Evolutionary conservation across 805 yeast species (phyloP).

Genomic region (Candida ficus): DNA sequence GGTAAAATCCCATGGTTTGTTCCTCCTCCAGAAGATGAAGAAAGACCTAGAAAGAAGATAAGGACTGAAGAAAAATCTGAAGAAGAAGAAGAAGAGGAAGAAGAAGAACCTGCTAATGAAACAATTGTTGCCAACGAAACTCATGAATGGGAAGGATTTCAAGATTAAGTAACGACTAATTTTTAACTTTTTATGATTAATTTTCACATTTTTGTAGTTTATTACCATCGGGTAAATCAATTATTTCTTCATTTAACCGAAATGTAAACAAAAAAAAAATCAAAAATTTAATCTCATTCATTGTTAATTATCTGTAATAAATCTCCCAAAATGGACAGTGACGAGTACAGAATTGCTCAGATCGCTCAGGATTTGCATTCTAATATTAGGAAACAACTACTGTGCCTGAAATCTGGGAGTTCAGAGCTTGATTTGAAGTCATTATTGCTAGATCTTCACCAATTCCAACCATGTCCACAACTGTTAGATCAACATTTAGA

Average conservation of each 20-base stretch:
- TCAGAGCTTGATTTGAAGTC: background rate
- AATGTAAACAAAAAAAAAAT: slow-evolving; percentile 3
- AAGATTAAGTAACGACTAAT: slow-evolving; percentile 3
- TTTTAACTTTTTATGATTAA: background rate
- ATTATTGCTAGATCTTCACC: slow-evolving; percentile 31
- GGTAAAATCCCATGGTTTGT: slow-evolving; percentile 98
- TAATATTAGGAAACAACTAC: slow-evolving; percentile 9
- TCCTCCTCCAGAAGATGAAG: slow-evolving; percentile 80
- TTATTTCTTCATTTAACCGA: slow-evolving; percentile 1
- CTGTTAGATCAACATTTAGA: slow-evolving; percentile 40
- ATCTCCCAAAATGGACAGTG: slow-evolving; percentile 26
- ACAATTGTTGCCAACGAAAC: slow-evolving; percentile 8
- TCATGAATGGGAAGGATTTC: slow-evolving; percentile 12
- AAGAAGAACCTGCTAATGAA: slow-evolving; percentile 7
- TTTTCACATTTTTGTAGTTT: background rate
- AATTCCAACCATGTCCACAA: slow-evolving; percentile 51
- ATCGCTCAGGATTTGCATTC: slow-evolving; percentile 18
- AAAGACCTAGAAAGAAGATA: slow-evolving; percentile 27
- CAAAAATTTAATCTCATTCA: background rate
- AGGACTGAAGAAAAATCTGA: slow-evolving; percentile 22
- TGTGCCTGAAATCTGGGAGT: background rate
- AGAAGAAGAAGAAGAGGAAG: slow-evolving; percentile 9
- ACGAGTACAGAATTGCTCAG: slow-evolving; percentile 27
- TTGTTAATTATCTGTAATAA: background rate
- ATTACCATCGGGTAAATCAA: too few relatives aligned